Conservation (phyloP, 176 grass and related monocot genomes). For the Rhynchospora breviuscula region DNA sequence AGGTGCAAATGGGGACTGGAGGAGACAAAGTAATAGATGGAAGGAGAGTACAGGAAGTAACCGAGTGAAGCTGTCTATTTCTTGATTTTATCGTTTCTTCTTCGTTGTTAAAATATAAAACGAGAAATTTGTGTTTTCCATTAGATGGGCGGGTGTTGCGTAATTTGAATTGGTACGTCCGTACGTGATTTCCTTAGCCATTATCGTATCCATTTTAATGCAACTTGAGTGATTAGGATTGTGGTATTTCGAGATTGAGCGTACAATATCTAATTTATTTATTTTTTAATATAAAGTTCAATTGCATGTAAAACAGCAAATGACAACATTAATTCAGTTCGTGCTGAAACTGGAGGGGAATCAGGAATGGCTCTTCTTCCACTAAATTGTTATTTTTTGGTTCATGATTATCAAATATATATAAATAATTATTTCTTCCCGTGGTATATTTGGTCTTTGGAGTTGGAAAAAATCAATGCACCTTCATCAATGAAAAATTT, state of each 20-base stretch:
- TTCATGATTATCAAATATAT: background rate
- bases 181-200: background rate
- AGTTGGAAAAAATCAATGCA: background rate
- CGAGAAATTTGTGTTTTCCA: background rate
- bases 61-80: background rate
- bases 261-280: no score
- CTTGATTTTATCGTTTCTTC: background rate
- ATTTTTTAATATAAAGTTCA: background rate
- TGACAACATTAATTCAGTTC: background rate
- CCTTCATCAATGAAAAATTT: no score
- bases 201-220: background rate
- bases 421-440: background rate
- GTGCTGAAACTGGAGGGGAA: background rate
- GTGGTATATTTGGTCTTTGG: background rate
- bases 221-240: background rate
- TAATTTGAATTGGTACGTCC: slow-evolving; percentile 9
- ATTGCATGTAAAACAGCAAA: background rate
- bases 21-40: background rate
- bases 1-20: background rate
- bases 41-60: slow-evolving; percentile 2
- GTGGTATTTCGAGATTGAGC: no score
- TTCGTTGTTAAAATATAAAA: background rate
- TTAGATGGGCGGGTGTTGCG: background rate
- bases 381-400: background rate
- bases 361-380: no score